Evolutionary conservation across 495 filamentous ascomycete species (phyloP).

Genomic region (Amphirosellinia nigrospora): DNA sequence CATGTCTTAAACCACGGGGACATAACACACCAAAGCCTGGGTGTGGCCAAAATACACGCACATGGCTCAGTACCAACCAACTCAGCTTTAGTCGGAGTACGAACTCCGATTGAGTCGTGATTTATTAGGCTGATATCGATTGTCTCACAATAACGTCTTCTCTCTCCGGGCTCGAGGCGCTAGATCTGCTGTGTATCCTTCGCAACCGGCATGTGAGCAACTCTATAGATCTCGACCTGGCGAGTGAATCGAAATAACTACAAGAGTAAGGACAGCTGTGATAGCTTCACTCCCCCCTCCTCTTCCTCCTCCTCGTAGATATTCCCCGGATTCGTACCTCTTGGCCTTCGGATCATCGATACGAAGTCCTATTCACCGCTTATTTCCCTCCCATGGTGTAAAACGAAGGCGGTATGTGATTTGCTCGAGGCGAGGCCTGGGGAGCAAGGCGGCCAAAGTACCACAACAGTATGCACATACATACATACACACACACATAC

Average conservation of each 20-base stretch:
- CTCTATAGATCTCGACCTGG: neutral
- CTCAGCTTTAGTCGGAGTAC: neutral
- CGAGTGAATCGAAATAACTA: neutral
- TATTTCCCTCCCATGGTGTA: neutral
- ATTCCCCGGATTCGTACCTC: neutral
- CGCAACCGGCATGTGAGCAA: neutral
- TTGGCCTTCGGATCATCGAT: neutral
- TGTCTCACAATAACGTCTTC: neutral
- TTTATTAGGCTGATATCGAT: neutral
- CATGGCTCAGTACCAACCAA: neutral
- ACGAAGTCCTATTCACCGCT: slow-evolving; percentile 1
- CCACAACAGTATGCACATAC: slow-evolving; percentile 7
- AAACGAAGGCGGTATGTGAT: neutral
- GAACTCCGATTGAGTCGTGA: neutral
- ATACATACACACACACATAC: too few relatives aligned
- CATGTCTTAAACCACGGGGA: neutral
- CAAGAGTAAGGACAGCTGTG: neutral
- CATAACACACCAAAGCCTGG: neutral
- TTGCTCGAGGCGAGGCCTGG: neutral
- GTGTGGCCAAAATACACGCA: neutral
- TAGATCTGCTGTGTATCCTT: neutral
- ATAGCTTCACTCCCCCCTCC: slow-evolving; percentile 29
- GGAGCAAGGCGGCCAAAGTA: slow-evolving; percentile 1
- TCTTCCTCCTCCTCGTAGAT: neutral
- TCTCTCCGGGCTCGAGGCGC: neutral